Evolutionary conservation across 2,329 filamentous ascomycete genomes (phyloP).

Genomic region (Calycina herbarum): DNA sequence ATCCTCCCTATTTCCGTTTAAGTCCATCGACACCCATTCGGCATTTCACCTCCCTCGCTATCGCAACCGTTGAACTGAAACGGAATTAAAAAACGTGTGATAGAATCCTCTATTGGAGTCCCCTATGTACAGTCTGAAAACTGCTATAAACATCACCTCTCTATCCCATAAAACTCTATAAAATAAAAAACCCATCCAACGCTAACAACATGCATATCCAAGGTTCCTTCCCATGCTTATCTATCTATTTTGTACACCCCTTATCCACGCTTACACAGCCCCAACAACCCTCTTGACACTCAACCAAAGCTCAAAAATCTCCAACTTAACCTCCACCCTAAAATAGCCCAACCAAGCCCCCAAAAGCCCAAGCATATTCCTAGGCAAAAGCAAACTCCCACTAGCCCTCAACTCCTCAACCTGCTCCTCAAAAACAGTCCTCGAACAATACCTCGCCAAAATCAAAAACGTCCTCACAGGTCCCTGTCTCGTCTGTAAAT

Average conservation of each 20-base stretch:
- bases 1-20: no score
- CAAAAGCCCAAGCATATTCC: constrained; percentile 54
- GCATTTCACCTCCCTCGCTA: not conserved
- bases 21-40: no score
- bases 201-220: not conserved
- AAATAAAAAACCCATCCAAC: not conserved
- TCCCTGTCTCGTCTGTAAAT: constrained; percentile 71
- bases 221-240: not conserved
- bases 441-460: constrained; percentile 65
- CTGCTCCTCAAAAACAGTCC: constrained; percentile 65
- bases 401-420: constrained; percentile 54
- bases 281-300: constrained; percentile 50
- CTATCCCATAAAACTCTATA: not conserved
- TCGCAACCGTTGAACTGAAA: not conserved
- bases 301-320: constrained; percentile 63
- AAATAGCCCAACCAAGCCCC: constrained; percentile 59
- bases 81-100: not conserved
- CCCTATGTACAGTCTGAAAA: not conserved
- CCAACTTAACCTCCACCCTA: constrained; percentile 62
- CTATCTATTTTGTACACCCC: not conserved
- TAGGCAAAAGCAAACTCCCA: constrained; percentile 59
- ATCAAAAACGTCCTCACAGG: constrained; percentile 68
- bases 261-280: constrained; percentile 4
- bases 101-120: not conserved
- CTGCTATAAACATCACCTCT: not conserved